These are phyloP conservation scores for Lentinula novae-zelandiae DNA, from an alignment of 1,284 basidiomycete genomes.

Conservation along the genomic window DNA sequence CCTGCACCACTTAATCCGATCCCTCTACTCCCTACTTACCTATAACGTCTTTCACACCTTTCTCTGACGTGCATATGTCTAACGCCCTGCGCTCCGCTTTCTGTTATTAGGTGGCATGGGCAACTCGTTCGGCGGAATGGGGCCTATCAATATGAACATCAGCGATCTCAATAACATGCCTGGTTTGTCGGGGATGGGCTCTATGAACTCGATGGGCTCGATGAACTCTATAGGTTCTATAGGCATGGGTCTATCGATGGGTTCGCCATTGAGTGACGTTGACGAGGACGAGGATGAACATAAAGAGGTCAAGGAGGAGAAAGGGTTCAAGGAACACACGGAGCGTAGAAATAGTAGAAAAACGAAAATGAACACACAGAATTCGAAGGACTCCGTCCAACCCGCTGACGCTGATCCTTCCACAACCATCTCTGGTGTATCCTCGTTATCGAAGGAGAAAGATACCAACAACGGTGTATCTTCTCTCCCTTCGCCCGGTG, in stretches of 20 bases:
- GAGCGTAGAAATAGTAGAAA: background rate
- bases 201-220: background rate
- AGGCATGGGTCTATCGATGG: conserved; percentile 15
- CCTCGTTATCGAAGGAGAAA: background rate
- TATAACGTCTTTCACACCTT: no score
- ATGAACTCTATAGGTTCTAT: conserved; percentile 4
- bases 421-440: no score
- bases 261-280: conserved; percentile 7
- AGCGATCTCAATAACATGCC: background rate
- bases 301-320: background rate
- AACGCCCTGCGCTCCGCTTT: no score
- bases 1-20: no score
- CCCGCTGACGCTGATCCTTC: no score
- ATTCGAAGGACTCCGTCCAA: background rate
- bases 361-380: background rate
- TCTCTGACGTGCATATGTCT: no score
- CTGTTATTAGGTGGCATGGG: no score
- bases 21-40: no score
- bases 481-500: background rate
- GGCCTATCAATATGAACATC: background rate
- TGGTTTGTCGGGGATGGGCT: background rate
- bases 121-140: background rate
- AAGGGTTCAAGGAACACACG: background rate
- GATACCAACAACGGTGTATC: background rate
- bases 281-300: conserved; percentile 6